Base-by-base conservation (phyloP, 495 filamentous ascomycete genomes). In the Penicillium egyptiacum region DNA sequence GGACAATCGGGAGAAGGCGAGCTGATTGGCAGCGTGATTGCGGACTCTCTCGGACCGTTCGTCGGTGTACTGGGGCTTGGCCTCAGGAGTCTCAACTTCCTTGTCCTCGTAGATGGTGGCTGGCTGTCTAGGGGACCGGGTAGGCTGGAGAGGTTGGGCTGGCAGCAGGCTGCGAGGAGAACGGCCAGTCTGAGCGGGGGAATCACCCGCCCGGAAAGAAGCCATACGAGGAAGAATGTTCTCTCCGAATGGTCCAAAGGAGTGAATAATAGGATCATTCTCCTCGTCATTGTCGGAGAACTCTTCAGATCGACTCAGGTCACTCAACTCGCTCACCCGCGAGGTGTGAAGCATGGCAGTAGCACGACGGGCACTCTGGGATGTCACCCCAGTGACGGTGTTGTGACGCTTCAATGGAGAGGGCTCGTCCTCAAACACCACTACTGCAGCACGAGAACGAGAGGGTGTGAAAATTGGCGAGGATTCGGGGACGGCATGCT, bases 1-100 rank as follows among this genome's bases (percentile, higher is more conserved):
- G n/a, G 92, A 90, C 2, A 97, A 78, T 19, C 95, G 90, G 12
- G 94, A 96, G 70, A 88, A 98, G n/a, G 95, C 92, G 19, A 98
- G 79, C 70, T 98, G 94, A 70, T 98, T 98, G 64, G 89, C 80
- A 49, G 92, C 86, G 65, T 98, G 95, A 67, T 97, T 91, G 70
- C 63, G 81, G 63, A 67, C 74, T 62, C 71, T 53, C 65, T 74
- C 72, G 9, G 59, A 65, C 28, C 56, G 60, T 46, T 76, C 73
- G 47, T 66, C 75, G 44, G 62, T 60, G n/a, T 65, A 71, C 35
- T 66, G 67, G 47, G 67, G 65, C 33, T 71, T 75, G 64, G 64
- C 56, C 46, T 73, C 60, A 41, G 62, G 56, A 44, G 70, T 43
- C 23, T 35, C 66, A 7, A 55, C 46, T 30, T 72, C 72, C 47